Evolutionary conservation across 2,329 filamentous ascomycete genomes (phyloP).

Genomic region (Stemphylium vesicarium): DNA sequence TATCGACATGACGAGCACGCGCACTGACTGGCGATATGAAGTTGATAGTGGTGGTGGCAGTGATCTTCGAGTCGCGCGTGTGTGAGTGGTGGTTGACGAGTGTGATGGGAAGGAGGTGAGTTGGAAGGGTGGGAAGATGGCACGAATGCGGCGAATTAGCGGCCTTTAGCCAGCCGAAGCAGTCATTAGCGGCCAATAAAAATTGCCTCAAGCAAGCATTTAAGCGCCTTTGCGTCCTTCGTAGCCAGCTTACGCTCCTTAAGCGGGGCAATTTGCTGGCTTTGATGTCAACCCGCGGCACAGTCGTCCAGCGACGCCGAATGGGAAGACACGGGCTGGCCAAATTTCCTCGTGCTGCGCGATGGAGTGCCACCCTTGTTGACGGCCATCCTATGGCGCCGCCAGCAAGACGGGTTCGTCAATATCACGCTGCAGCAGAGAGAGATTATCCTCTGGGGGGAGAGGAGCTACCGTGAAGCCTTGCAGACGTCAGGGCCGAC

Average conservation of each 20-base stretch:
- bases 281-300: constrained; percentile 31
- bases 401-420: constrained; percentile 38
- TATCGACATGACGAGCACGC: neutral
- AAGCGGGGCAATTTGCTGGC: constrained; percentile 28
- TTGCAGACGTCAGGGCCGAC: neutral
- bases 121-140: constrained; percentile 10
- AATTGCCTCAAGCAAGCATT: constrained; percentile 28
- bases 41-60: constrained; percentile 10
- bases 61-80: constrained; percentile 9
- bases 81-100: constrained; percentile 1
- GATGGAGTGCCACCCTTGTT: constrained; percentile 40
- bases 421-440: constrained; percentile 38
- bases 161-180: constrained; percentile 19
- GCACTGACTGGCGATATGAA: constrained; percentile 1
- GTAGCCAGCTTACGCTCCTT: constrained; percentile 17
- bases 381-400: constrained; percentile 27
- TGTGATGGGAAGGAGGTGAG: constrained; percentile 8
- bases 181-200: constrained; percentile 26
- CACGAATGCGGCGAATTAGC: constrained; percentile 29
- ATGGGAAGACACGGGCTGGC: constrained; percentile 33
- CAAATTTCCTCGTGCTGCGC: constrained; percentile 30
- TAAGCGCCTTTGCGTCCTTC: constrained; percentile 36
- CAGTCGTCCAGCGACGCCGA: constrained; percentile 26
- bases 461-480: constrained; percentile 2
- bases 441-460: constrained; percentile 29